Evolutionary conservation across 2,329 filamentous ascomycete species (phyloP), one percentile per base, ranked within the genome.

Genomic region (Moelleriella libera): DNA sequence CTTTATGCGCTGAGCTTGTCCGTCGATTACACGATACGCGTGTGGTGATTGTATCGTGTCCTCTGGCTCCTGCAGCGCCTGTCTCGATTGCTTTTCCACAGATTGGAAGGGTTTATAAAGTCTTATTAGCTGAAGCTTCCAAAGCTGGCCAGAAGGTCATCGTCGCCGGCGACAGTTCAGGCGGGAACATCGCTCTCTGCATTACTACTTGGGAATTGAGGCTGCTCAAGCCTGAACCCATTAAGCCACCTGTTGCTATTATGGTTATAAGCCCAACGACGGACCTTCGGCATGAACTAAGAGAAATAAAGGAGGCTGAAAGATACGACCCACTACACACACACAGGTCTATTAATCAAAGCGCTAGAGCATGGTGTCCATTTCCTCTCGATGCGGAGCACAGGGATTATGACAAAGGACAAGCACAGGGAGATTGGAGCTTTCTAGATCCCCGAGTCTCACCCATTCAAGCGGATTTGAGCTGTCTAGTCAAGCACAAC

Each of bases 161-260:
- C 1, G 61, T 78, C 1, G 69, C 67, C 0, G 76, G 76, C 1
- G 76, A 80, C 47, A 75, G 71, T 0, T 70, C 74, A 0, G 76
- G 76, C 0, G 75, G 68, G 0, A 80, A 79, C 49, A 62, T 79
- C 4, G 64, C 68, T 0, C 58, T 78, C 0, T 56, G 57, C 8
- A 49, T 61, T 0, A 58, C 55, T 0, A 47, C 57, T 0, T 58
- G 74, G 39, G 55, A 63, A 0, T 49, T 72, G 14, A 47, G 29
- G 1, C 59, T 63, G 41, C 62, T 28, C 42, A 57, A 57, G 31
- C 49, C 51, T 0, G 49, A 56, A 6, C 46, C 39, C 2, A 31
- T 42, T 7, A 54, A 45, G 3, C 45, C 74, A 1, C 62, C 76
- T 10, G 59, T 58, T 0, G 58, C 57, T 0, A 49, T 63, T 1